Percentiles rank a stretch among this genome's conserved stretches.
Conservation (phyloP, 805 yeast species). For the Starmera caribaea region DNA sequence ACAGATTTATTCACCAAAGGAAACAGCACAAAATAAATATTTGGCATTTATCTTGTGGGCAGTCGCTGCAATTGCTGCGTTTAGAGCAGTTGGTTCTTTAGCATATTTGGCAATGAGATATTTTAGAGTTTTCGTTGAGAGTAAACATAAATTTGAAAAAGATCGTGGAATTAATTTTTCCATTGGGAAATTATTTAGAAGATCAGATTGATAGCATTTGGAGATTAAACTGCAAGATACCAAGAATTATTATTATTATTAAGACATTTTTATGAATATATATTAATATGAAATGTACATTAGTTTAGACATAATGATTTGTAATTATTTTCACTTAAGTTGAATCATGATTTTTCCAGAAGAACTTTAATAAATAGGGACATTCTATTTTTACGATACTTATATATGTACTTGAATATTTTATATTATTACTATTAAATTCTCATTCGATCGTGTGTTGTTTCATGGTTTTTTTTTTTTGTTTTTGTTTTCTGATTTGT, state of each 20-base stretch:
- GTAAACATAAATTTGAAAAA: conserved; percentile 26
- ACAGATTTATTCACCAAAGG: conserved; percentile 66
- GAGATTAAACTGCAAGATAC: too few relatives aligned
- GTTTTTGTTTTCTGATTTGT: background rate
- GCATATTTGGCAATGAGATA: conserved; percentile 45
- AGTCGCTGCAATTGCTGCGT: conserved; percentile 73
- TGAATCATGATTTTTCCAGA: too few relatives aligned
- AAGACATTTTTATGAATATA: too few relatives aligned
- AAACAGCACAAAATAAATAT: conserved; percentile 62
- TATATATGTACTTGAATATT: too few relatives aligned
- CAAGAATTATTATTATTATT: too few relatives aligned
- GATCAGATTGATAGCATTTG: background rate
- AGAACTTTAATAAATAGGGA: too few relatives aligned
- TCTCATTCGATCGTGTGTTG: background rate
- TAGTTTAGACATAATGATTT: too few relatives aligned
- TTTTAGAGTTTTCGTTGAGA: conserved; percentile 29
- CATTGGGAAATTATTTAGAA: conserved; percentile 8
- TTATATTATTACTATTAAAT: background rate
- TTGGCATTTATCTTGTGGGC: conserved; percentile 84
- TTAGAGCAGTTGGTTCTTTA: conserved; percentile 77
- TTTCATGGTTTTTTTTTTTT: background rate
- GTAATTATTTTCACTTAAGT: too few relatives aligned
- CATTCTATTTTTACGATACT: too few relatives aligned
- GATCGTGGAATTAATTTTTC: conserved; percentile 21
- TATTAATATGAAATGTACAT: too few relatives aligned